Percentiles rank a stretch among this genome's conserved stretches.
phyloP scores from a whole-genome alignment of 169 alveolate genomes.

The Ichthyophthirius multifiliis region DNA sequence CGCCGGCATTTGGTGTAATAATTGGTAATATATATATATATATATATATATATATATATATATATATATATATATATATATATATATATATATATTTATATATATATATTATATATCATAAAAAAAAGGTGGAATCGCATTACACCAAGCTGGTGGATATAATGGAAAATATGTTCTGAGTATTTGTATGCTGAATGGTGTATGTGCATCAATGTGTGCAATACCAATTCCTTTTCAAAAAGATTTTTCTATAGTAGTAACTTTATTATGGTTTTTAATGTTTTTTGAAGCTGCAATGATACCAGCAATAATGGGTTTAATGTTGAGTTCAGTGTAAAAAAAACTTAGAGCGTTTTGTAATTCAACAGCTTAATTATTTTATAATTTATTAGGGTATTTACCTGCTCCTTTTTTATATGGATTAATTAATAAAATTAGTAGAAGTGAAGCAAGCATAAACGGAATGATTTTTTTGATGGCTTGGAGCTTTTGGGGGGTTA shows the following conservation, averaged over 20 bases:
- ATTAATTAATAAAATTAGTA: background rate
- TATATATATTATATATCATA: no score
- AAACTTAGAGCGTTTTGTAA: constrained; percentile 25
- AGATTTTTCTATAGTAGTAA: background rate
- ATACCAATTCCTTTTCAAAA: constrained; percentile 18
- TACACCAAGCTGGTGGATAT: constrained; percentile 51
- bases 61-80: background rate
- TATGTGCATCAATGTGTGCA: constrained; percentile 21
- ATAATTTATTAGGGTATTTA: constrained; percentile 23
- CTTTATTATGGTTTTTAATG: constrained; percentile 29
- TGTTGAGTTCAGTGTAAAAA: constrained; percentile 21
- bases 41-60: background rate
- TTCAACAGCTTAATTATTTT: constrained; percentile 18
- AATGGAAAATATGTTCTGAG: constrained; percentile 4
- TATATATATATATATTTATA: no score
- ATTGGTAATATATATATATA: constrained; percentile 26
- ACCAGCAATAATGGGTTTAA: constrained; percentile 16
- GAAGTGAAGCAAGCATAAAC: background rate
- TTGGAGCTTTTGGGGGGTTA: background rate
- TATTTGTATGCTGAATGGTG: background rate
- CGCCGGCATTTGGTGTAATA: constrained; percentile 61
- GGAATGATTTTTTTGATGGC: constrained; percentile 6
- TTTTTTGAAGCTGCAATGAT: constrained; percentile 28
- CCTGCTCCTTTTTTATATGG: constrained; percentile 28
- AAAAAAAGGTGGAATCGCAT: background rate